Evolutionary conservation across 148 eudicot species (phyloP).

Genomic region (Spergularia marina): DNA sequence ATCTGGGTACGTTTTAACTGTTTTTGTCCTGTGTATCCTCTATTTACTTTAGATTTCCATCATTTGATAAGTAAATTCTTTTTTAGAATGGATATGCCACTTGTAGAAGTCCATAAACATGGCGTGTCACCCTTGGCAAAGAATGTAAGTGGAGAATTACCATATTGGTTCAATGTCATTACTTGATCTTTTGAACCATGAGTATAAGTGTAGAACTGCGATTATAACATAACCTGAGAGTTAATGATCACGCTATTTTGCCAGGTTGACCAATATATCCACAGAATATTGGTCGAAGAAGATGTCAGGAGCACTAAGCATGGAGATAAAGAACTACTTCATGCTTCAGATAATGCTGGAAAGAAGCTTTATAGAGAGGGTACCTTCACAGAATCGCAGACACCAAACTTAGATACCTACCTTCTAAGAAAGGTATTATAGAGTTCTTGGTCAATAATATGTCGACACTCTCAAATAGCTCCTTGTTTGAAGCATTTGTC

Average conservation of each 20-base stretch:
- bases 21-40: neutral
- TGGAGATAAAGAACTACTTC: constrained; percentile 46
- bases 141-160: constrained; percentile 48
- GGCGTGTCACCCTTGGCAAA: constrained; percentile 90
- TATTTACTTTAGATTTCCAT: constrained; percentile 7
- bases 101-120: constrained; percentile 76
- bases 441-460: neutral
- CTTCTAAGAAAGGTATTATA: constrained; percentile 72
- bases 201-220: neutral
- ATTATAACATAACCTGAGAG: neutral
- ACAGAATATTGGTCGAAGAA: constrained; percentile 86
- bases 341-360: constrained; percentile 68
- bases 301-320: constrained; percentile 47
- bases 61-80: constrained; percentile 5
- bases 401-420: constrained; percentile 64
- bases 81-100: constrained; percentile 93
- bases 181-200: neutral
- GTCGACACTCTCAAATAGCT: constrained; percentile 12
- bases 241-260: constrained; percentile 15
- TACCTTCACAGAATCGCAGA: constrained; percentile 53
- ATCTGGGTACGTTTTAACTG: constrained; percentile 52
- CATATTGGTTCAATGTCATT: constrained; percentile 4
- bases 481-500: constrained; percentile 23
- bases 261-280: constrained; percentile 93
- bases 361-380: constrained; percentile 65